A percentile compares a stretch with the other conserved stretches of the same genome.
These are phyloP conservation scores for Cadophora gregata DNA, from an alignment of 2,329 filamentous ascomycete species.

Conservation along the genomic window DNA sequence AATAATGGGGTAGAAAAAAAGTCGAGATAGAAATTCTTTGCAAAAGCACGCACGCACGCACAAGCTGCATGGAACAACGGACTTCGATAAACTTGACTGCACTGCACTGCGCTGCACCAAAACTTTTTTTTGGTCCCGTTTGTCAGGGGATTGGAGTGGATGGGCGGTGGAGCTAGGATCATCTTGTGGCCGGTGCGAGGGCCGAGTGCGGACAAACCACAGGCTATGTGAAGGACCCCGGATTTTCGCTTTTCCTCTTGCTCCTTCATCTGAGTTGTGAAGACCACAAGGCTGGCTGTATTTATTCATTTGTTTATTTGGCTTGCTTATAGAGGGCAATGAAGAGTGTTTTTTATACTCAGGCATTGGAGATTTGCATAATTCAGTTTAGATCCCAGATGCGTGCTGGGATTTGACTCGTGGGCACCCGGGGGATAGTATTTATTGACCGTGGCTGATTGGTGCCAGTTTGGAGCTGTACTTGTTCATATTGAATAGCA, in stretches of 20 bases:
- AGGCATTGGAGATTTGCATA: too few species aligned
- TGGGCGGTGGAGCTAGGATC: constrained; percentile 10
- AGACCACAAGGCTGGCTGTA: neutral
- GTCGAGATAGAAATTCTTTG: constrained; percentile 9
- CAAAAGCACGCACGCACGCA: neutral
- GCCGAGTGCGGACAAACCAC: neutral
- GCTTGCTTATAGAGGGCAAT: too few species aligned
- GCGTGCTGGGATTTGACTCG: too few species aligned
- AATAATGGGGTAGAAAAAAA: neutral
- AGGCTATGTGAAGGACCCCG: neutral
- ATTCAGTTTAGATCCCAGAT: too few species aligned
- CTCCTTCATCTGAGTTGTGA: neutral
- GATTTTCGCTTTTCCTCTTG: neutral
- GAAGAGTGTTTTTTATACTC: too few species aligned
- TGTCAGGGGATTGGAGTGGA: neutral
- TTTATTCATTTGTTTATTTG: neutral
- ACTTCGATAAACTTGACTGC: neutral
- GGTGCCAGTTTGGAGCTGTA: too few species aligned
- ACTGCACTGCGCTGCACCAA: too few species aligned
- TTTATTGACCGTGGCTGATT: too few species aligned
- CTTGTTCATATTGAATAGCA: too few species aligned
- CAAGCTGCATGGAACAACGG: neutral
- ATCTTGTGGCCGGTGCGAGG: neutral
- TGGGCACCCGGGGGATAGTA: too few species aligned
- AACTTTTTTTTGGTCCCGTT: neutral